Evolutionary conservation across 2,329 filamentous ascomycete genomes (phyloP).

Genomic region (Stachybotrys chlorohalonatus): DNA sequence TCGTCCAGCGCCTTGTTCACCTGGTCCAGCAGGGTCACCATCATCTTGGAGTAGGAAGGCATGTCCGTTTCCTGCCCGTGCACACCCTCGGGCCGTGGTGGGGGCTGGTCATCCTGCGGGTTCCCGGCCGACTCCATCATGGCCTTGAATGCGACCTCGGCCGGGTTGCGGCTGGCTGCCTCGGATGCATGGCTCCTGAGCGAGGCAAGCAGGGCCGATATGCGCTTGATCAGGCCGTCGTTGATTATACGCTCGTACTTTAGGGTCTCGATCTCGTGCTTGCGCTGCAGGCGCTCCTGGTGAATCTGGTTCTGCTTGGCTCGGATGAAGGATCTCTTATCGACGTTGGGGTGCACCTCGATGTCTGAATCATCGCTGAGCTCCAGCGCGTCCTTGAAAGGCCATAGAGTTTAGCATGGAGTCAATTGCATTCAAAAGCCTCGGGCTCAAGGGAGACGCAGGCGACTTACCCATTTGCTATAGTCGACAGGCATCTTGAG

Average conservation of each 20-base stretch:
- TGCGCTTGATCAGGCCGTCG: constrained; percentile 77
- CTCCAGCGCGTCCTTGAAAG: constrained; percentile 70
- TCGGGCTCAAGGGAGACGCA: not conserved
- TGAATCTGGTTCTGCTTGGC: constrained; percentile 98
- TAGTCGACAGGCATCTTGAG: constrained; percentile 44
- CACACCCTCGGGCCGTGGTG: constrained; percentile 68
- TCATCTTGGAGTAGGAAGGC: constrained; percentile 92
- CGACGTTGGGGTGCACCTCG: constrained; percentile 97
- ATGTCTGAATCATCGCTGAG: constrained; percentile 97
- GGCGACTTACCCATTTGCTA: constrained; percentile 56
- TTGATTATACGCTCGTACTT: constrained; percentile 93
- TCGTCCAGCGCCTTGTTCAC: constrained; percentile 80
- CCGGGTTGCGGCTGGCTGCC: constrained; percentile 55
- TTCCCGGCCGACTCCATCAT: constrained; percentile 75
- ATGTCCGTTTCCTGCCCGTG: constrained; percentile 64
- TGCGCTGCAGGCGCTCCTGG: constrained; percentile 75
- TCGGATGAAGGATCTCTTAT: constrained; percentile 96
- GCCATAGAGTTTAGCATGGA: not conserved
- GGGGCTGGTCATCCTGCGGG: constrained; percentile 65
- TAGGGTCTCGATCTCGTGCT: constrained; percentile 79
- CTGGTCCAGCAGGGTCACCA: constrained; percentile 90
- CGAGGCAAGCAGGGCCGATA: constrained; percentile 66
- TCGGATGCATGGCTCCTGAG: constrained; percentile 66
- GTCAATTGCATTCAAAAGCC: not conserved
- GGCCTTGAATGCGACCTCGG: constrained; percentile 79